Evolutionary conservation across 2,329 filamentous ascomycete species (phyloP), one percentile per base, ranked within the genome.

Genomic region (Drechmeria coniospora): DNA sequence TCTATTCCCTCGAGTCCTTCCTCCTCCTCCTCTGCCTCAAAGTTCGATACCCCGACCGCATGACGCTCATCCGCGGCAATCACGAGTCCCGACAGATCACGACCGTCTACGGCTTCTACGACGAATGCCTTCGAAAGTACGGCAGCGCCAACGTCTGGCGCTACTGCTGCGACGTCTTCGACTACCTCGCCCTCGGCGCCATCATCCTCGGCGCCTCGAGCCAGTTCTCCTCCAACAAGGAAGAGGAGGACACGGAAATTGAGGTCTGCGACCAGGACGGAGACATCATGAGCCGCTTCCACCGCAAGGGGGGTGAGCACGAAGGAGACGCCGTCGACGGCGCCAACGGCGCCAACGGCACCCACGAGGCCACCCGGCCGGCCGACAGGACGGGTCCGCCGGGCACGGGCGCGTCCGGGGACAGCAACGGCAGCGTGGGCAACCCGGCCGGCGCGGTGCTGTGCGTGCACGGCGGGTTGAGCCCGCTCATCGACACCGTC

Each of bases 41-140:
- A 66, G 87, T 95, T 35, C 79, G 87, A 50, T 95, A 95, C 50
- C 90, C 87, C 29, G 84, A 95, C 54, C 82, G 90, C 41, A 94
- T 95, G 61, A 95, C 90, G 4, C 68, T 95, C 23, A 93, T 95
- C 46, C 72, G 87, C 37, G 87, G 87, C 38, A 93, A 93, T 51
- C 84, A 93, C 61, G 87, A 95, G 56, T 94, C 86, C 24, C 74
- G 87, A 33, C 87, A 95, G 53, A 95, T 95, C 39, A 95, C 87
- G 14, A 92, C 83, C 5, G 87, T 95, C 10, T 95, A 95, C 51
- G 87, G 87, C 36, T 95, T 95, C 60, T 95, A 95, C 59, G 87
- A 95, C 47, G 87, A 95, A 58, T 95, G 87, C 46, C 65, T 94
- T 37, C 69, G 87, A 29, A 95, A 95, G 57, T 95, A 95, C 47